Percentiles rank a stretch among this genome's conserved stretches.
phyloP scores from a whole-genome alignment of 345 rosid species.

The Ceriops tagal region DNA sequence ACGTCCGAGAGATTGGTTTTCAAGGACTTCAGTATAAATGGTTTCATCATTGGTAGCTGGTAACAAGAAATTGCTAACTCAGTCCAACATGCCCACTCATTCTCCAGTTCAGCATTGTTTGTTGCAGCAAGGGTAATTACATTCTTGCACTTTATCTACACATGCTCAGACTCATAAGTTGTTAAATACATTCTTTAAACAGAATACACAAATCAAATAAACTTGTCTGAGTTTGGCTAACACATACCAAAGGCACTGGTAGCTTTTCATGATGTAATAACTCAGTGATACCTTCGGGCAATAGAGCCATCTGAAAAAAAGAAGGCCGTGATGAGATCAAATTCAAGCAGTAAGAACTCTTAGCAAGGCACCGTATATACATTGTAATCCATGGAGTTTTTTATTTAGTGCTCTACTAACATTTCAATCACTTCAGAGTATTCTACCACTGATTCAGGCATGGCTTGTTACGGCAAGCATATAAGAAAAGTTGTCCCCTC shows the following conservation, averaged over 20 bases:
- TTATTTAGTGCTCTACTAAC: neutral
- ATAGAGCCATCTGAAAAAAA: slow-evolving; percentile 76
- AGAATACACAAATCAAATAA: neutral
- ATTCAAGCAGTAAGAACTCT: slow-evolving; percentile 12
- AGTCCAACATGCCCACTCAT: slow-evolving; percentile 81
- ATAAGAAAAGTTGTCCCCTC: no score
- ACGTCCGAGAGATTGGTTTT: slow-evolving; percentile 65
- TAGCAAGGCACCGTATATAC: neutral
- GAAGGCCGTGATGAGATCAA: slow-evolving; percentile 20
- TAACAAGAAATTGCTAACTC: slow-evolving; percentile 51
- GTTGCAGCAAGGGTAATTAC: slow-evolving; percentile 74
- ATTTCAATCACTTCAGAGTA: neutral
- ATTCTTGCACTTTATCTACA: slow-evolving; percentile 77
- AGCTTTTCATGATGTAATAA: slow-evolving; percentile 84
- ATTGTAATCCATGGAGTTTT: slow-evolving; percentile 7
- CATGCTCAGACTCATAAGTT: neutral
- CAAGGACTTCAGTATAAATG: slow-evolving; percentile 47
- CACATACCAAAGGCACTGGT: slow-evolving; percentile 78
- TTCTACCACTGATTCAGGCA: neutral
- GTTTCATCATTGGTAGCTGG: slow-evolving; percentile 45
- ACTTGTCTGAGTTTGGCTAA: slow-evolving; percentile 5
- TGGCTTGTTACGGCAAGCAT: neutral
- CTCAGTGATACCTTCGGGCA: slow-evolving; percentile 95
- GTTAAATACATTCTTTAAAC: neutral
- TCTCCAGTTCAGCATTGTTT: slow-evolving; percentile 64